Percentiles rank a stretch among this genome's conserved stretches.
These are phyloP conservation scores for Salix udensis DNA, from an alignment of 345 rosid species.

Conservation along the genomic window DNA sequence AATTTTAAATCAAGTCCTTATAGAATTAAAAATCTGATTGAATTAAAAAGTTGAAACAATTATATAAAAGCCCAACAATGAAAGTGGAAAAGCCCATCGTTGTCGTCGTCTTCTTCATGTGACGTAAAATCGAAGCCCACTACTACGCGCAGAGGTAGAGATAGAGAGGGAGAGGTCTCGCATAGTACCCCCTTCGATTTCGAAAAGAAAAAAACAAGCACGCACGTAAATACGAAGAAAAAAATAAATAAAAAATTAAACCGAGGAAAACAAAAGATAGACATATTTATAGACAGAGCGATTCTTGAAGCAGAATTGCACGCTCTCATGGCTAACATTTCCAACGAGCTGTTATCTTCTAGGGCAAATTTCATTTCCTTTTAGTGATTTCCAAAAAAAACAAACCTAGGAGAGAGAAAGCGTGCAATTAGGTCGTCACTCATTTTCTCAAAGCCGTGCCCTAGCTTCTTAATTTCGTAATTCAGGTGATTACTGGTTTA, in stretches of 20 bases:
- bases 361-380: conserved; percentile 8
- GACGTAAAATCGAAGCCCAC: conserved; percentile 6
- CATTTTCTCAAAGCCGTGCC: conserved; percentile 4
- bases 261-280: background rate
- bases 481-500: conserved; percentile 22
- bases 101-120: conserved; percentile 15
- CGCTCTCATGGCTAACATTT: conserved; percentile 17
- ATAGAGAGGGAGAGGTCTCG: conserved; percentile 2
- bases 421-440: background rate
- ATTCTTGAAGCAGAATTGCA: background rate
- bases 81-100: background rate
- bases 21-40: no score
- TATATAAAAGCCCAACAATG: background rate
- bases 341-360: background rate
- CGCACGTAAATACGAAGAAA: background rate
- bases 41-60: no score
- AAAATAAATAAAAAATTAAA: no score
- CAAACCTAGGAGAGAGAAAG: conserved; percentile 22
- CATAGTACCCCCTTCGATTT: conserved; percentile 11
- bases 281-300: background rate
- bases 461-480: conserved; percentile 13
- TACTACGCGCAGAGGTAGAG: background rate
- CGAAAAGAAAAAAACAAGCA: background rate
- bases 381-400: conserved; percentile 1
- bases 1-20: no score